Evolutionary conservation across 768 basidiomycete species (phyloP).

Genomic region (Naganishia randhawae): DNA sequence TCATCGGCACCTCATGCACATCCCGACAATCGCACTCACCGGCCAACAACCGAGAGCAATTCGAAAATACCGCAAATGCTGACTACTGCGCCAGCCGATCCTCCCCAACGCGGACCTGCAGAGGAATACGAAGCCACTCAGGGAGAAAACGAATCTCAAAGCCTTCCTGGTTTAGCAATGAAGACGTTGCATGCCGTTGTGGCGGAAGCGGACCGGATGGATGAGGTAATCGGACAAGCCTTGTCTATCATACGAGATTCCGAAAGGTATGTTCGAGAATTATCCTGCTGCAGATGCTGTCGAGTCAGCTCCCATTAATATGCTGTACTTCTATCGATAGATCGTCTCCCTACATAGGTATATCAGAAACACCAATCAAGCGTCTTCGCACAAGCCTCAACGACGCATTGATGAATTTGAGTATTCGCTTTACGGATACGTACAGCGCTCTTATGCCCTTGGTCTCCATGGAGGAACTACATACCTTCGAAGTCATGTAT

Average conservation of each 20-base stretch:
- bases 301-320: not conserved
- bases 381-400: slow-evolving; percentile 10
- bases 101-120: not conserved
- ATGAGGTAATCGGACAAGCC: slow-evolving; percentile 19
- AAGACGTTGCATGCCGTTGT: slow-evolving; percentile 17
- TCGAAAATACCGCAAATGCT: not conserved
- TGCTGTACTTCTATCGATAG: no score
- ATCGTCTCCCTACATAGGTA: not conserved
- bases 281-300: not conserved
- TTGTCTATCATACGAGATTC: slow-evolving; percentile 13
- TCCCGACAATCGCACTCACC: not conserved
- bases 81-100: not conserved
- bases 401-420: not conserved
- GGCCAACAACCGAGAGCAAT: not conserved
- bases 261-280: not conserved
- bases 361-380: not conserved
- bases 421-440: not conserved
- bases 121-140: no score
- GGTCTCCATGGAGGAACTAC: slow-evolving; percentile 7
- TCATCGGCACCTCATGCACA: not conserved
- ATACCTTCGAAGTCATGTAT: slow-evolving; percentile 5
- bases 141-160: not conserved
- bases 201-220: slow-evolving; percentile 17
- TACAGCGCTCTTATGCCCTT: slow-evolving; percentile 13
- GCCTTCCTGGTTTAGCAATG: slow-evolving; percentile 21